These are phyloP conservation scores for Dicorynia guianensis DNA, from an alignment of 306 rosid genomes.

Conservation along the genomic window DNA sequence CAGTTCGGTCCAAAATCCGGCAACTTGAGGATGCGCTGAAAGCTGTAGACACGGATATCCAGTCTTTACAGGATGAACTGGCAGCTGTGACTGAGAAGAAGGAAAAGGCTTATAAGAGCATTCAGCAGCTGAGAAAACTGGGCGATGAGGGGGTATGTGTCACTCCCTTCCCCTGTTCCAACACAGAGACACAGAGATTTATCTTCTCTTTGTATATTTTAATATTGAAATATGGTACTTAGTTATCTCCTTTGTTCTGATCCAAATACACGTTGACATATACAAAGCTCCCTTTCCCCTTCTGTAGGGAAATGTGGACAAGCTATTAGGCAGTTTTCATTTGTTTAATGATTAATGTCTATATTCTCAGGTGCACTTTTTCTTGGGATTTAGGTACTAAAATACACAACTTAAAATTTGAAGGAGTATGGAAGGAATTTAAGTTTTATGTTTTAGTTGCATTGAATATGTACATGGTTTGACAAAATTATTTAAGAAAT, in stretches of 20 bases:
- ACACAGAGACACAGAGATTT: not conserved
- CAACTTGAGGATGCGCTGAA: conserved; percentile 73
- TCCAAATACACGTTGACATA: conserved; percentile 12
- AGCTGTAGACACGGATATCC: conserved; percentile 65
- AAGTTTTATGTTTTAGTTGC: no score
- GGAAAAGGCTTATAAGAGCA: conserved; percentile 67
- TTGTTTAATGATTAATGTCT: no score
- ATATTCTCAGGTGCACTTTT: no score
- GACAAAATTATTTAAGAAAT: no score
- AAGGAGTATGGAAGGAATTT: no score
- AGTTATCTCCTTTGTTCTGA: conserved; percentile 6
- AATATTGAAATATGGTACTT: conserved; percentile 6
- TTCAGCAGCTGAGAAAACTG: conserved; percentile 68
- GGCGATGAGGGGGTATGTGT: conserved; percentile 78
- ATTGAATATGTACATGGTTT: no score
- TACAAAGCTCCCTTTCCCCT: conserved; percentile 5
- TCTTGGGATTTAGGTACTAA: not conserved
- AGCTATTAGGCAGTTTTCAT: not conserved
- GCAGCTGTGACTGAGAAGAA: conserved; percentile 64
- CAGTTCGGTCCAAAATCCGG: conserved; percentile 75
- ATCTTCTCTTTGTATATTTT: conserved; percentile 8
- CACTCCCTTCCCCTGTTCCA: not conserved
- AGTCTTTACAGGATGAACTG: conserved; percentile 68
- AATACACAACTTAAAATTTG: not conserved
- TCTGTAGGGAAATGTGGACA: not conserved